Evolutionary conservation across 2,329 filamentous ascomycete species (phyloP), one percentile per base, ranked within the genome.

Genomic region (Calonectria crousiana): DNA sequence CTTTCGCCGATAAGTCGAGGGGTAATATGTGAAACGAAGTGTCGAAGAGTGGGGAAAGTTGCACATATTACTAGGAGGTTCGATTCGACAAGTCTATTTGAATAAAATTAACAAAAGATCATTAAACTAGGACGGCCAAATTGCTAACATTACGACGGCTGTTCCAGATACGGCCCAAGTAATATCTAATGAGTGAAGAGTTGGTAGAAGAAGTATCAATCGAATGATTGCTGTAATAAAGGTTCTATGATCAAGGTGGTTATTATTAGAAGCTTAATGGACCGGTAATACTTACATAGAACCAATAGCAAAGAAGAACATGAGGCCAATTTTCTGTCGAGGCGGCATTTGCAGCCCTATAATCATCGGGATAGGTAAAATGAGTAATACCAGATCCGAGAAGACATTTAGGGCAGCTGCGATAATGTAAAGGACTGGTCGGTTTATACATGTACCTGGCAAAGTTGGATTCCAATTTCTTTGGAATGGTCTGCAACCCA

Each of bases 301-400:
- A 36, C 86, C 87, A 13, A 88, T 80, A 4, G 83, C 85, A 53
- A 89, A 87, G 34, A 88, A 84, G 3, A 83, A 76, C 1, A 83
- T 79, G 1, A 88, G 78, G 5, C 82, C 86, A 11, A 87, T 67
- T 76, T 88, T 89, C 68, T 89, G 87, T 58, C 84, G 84, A 51
- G 75, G 77, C 0, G 87, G 86, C 67, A 89, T 83, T 64, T 87
- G 85, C 1, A 89, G 77, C 18, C 80, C 82, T 38, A 86, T 78
- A 2, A 89, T 80, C 10, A 87, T 85, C 1, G 84, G 85, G 38
- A 89, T 82, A 0, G 88, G 88, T 6, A 89, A 78, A 1, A 83
- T 74, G 64, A 87, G 85, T n/a, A 88, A 84, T n/a, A 88, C 74
- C 6, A 89, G 60, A 77, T 89, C 87, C 4, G 87, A 88, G 23